These are phyloP conservation scores for Saccharomycopsis amapae DNA, from an alignment of 805 yeast genomes.

Conservation along the genomic window DNA sequence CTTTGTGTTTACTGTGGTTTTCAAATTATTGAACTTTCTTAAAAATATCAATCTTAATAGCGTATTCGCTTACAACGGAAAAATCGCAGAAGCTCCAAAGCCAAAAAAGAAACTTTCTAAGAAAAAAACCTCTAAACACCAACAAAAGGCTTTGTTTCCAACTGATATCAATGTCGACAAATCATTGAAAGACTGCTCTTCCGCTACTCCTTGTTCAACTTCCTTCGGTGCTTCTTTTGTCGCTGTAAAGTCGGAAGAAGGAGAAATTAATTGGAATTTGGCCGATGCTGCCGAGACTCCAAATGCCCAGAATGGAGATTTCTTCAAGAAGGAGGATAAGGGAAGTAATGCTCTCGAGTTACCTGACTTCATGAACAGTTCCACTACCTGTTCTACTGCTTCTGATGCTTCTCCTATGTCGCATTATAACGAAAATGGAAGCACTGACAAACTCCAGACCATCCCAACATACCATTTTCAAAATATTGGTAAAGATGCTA, in stretches of 20 bases:
- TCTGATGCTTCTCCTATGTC: slow-evolving; percentile 12
- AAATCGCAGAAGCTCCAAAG: not conserved
- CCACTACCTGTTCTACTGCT: slow-evolving; percentile 11
- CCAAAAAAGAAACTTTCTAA: not conserved
- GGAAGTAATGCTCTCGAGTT: not conserved
- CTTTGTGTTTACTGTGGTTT: slow-evolving; percentile 7
- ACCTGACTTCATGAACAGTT: slow-evolving; percentile 5
- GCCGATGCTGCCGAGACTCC: not conserved
- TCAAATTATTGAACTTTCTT: slow-evolving; percentile 5
- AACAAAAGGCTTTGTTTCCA: slow-evolving; percentile 12
- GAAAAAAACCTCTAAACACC: not conserved
- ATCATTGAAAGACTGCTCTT: slow-evolving; percentile 4
- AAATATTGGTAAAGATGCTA: slow-evolving; percentile 1
- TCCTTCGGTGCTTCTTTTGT: slow-evolving; percentile 18
- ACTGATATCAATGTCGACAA: slow-evolving; percentile 7
- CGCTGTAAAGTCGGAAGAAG: slow-evolving; percentile 18
- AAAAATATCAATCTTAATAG: slow-evolving; percentile 2
- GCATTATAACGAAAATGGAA: slow-evolving; percentile 9
- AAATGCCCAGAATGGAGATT: slow-evolving; percentile 1
- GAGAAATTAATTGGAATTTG: slow-evolving; percentile 17
- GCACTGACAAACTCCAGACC: slow-evolving; percentile 7
- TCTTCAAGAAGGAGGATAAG: slow-evolving; percentile 1
- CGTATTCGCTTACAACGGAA: no score
- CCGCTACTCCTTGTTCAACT: slow-evolving; percentile 19
- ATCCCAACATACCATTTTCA: slow-evolving; percentile 13